Percentiles rank a stretch among this genome's conserved stretches.
These are phyloP conservation scores for Saccharomycopsis sp. DNA, from an alignment of 805 yeast species.

Conservation along the genomic window DNA sequence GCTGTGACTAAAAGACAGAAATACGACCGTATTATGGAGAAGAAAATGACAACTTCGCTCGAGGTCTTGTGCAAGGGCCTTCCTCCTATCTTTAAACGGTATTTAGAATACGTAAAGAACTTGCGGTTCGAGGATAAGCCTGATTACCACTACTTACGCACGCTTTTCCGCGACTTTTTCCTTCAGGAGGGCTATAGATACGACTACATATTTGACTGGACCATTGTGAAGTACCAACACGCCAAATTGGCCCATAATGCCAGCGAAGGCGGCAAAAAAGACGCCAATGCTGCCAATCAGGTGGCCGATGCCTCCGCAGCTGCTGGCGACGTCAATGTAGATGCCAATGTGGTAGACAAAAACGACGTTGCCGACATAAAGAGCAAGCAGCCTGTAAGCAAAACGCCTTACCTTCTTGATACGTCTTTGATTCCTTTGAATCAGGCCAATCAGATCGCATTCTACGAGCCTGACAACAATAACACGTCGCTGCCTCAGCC, in stretches of 20 bases:
- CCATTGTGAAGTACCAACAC: slow-evolving; percentile 69
- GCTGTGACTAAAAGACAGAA: slow-evolving; percentile 97
- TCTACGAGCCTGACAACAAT: slow-evolving; percentile 17
- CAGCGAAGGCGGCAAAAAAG: slow-evolving; percentile 25
- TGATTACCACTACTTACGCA: slow-evolving; percentile 83
- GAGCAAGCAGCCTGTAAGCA: neutral
- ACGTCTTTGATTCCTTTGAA: slow-evolving; percentile 18
- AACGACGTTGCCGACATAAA: neutral
- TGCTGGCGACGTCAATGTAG: neutral
- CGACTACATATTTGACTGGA: slow-evolving; percentile 97
- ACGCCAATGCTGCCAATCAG: neutral
- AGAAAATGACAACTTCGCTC: slow-evolving; percentile 84
- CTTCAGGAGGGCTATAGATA: slow-evolving; percentile 82
- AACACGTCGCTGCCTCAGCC: slow-evolving; percentile 5
- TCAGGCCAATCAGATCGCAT: slow-evolving; percentile 21
- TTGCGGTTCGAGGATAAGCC: slow-evolving; percentile 95
- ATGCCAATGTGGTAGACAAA: slow-evolving; percentile 12
- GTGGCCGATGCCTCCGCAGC: neutral
- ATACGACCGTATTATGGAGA: slow-evolving; percentile 93
- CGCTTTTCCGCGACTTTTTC: slow-evolving; percentile 83
- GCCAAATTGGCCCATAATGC: slow-evolving; percentile 42
- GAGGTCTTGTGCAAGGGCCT: slow-evolving; percentile 85
- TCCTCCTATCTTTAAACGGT: slow-evolving; percentile 84
- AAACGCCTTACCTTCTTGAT: slow-evolving; percentile 18
- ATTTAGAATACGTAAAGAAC: slow-evolving; percentile 82